A percentile compares a stretch with the other conserved stretches of the same genome.
These are phyloP conservation scores for Lophium mytilinum DNA, from an alignment of 495 filamentous ascomycete genomes.

Conservation along the genomic window DNA sequence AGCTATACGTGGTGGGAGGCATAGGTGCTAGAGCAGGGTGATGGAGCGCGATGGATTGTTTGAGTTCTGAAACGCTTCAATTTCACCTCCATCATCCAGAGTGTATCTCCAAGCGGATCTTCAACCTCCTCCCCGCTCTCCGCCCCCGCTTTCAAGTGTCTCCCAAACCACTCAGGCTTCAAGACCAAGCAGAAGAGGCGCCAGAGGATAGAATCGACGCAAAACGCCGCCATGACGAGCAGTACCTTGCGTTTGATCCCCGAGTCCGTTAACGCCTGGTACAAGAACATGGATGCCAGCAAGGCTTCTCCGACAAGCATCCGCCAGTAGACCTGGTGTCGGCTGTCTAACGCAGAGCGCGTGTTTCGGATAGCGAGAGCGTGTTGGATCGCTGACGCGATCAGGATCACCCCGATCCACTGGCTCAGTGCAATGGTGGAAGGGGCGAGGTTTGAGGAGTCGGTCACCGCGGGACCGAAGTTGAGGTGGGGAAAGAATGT, in stretches of 20 bases:
- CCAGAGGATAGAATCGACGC: not conserved
- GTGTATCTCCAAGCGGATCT: too few species aligned
- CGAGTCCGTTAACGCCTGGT: not conserved
- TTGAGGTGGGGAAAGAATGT: not conserved
- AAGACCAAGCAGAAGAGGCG: not conserved
- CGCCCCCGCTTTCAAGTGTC: too few species aligned
- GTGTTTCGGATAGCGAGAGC: not conserved
- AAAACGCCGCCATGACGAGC: not conserved
- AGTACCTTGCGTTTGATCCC: not conserved
- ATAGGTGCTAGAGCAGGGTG: too few species aligned
- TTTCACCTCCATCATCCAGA: too few species aligned
- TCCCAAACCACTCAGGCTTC: not conserved
- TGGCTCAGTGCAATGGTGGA: not conserved
- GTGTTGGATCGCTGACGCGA: not conserved
- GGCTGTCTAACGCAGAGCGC: not conserved
- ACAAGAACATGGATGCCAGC: not conserved
- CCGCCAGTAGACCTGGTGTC: not conserved
- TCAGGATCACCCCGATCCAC: not conserved
- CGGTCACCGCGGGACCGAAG: not conserved
- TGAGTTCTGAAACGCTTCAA: too few species aligned
- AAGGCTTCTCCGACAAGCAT: not conserved
- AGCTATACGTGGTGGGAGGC: too few species aligned
- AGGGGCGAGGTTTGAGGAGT: not conserved
- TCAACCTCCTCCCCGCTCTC: too few species aligned
- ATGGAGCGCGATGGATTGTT: too few species aligned